Evolutionary conservation across 2,329 filamentous ascomycete genomes (phyloP).

Genomic region (Aspergillus sp.): DNA sequence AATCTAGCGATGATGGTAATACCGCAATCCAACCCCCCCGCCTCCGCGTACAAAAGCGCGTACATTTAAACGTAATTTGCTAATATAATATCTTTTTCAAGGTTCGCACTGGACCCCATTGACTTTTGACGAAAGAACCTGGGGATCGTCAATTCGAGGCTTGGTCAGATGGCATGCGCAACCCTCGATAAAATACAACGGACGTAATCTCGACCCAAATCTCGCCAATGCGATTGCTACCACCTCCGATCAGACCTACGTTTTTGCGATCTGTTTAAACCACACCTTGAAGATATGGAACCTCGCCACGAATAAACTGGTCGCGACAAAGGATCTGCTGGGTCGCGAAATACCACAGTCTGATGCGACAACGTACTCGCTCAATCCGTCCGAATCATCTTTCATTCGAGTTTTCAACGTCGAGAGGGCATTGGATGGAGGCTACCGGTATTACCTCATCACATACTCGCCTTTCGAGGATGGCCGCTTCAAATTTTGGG

Average conservation of each 20-base stretch:
- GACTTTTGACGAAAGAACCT: slow-evolving; percentile 50
- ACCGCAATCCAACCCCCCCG: slow-evolving; percentile 7
- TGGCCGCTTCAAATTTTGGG: slow-evolving; percentile 95
- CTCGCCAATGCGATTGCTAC: slow-evolving; percentile 45
- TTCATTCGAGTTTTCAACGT: slow-evolving; percentile 71
- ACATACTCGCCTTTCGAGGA: slow-evolving; percentile 86
- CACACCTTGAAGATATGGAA: slow-evolving; percentile 91
- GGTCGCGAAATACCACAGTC: slow-evolving; percentile 65
- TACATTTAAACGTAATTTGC: background rate
- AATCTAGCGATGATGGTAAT: slow-evolving; percentile 51
- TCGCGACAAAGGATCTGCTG: slow-evolving; percentile 75
- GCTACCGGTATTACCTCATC: slow-evolving; percentile 62
- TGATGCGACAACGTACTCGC: slow-evolving; percentile 69
- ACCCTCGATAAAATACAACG: slow-evolving; percentile 43
- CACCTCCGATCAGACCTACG: slow-evolving; percentile 47
- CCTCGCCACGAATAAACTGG: slow-evolving; percentile 73
- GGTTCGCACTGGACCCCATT: slow-evolving; percentile 46
- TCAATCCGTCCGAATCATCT: slow-evolving; percentile 76
- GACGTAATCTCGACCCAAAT: slow-evolving; percentile 43
- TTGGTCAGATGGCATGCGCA: slow-evolving; percentile 46
- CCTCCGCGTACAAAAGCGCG: slow-evolving; percentile 11
- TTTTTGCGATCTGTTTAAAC: slow-evolving; percentile 84
- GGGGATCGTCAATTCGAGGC: slow-evolving; percentile 49
- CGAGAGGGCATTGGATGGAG: slow-evolving; percentile 46
- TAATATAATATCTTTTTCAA: slow-evolving; percentile 15